Conservation (phyloP, 257 asterid species). For the Solanum dulcamara region DNA sequence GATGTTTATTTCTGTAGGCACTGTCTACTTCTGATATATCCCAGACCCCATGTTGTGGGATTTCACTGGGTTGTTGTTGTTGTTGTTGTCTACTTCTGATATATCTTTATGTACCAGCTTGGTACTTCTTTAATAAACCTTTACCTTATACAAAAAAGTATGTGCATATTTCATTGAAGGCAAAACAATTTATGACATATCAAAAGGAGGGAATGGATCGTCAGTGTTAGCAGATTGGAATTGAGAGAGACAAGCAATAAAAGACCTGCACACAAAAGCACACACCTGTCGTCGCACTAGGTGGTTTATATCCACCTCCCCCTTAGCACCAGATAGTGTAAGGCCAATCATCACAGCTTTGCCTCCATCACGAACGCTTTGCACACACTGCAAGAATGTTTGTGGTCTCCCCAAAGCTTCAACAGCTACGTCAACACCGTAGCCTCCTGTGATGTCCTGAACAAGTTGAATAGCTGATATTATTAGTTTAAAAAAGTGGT, state of each 20-base stretch:
- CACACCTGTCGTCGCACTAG: slow-evolving; percentile 93
- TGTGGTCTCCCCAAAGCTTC: slow-evolving; percentile 88
- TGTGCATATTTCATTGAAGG: not conserved
- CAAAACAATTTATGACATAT: not conserved
- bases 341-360: slow-evolving; percentile 99
- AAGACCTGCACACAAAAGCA: not conserved
- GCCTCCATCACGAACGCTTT: slow-evolving; percentile 94
- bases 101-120: not conserved
- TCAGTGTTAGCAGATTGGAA: not conserved
- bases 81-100: not conserved
- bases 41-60: too few relatives aligned
- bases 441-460: slow-evolving; percentile 91
- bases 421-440: slow-evolving; percentile 91
- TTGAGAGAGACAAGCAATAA: not conserved
- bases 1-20: not conserved
- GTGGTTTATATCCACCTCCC: slow-evolving; percentile 92
- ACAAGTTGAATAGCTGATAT: slow-evolving; percentile 2
- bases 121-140: not conserved
- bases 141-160: not conserved
- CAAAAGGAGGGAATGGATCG: not conserved
- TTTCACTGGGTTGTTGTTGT: too few relatives aligned
- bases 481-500: not conserved
- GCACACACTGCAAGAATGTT: slow-evolving; percentile 75
- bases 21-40: not conserved
- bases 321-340: slow-evolving; percentile 73